These are phyloP conservation scores for Chytriomyces sp. DNA, from an alignment of 192 early-diverging fungal genomes.

Conservation along the genomic window DNA sequence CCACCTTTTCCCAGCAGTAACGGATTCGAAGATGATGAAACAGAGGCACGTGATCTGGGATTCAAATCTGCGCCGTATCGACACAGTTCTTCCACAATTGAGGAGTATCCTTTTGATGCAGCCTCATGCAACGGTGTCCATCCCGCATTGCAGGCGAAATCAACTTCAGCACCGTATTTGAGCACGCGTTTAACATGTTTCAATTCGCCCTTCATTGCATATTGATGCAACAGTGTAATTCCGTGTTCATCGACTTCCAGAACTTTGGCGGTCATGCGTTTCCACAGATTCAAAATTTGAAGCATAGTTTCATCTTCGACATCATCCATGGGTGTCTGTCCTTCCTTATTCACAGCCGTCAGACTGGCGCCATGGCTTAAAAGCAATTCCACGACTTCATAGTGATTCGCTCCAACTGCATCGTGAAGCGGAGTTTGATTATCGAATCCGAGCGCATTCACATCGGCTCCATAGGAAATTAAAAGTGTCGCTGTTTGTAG, in stretches of 20 bases:
- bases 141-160: slow-evolving; percentile 44
- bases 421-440: slow-evolving; percentile 68
- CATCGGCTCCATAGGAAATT: slow-evolving; percentile 57
- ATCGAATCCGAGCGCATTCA: slow-evolving; percentile 53
- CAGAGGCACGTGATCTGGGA: slow-evolving; percentile 4
- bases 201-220: slow-evolving; percentile 42
- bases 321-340: slow-evolving; percentile 50
- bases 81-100: slow-evolving; percentile 45
- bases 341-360: slow-evolving; percentile 48
- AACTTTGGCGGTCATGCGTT: slow-evolving; percentile 44
- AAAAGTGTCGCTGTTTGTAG: slow-evolving; percentile 46
- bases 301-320: slow-evolving; percentile 42
- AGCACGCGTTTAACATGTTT: slow-evolving; percentile 38
- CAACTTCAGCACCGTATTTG: slow-evolving; percentile 56
- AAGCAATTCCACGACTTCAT: slow-evolving; percentile 55
- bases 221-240: slow-evolving; percentile 50
- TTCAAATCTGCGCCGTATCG: slow-evolving; percentile 55
- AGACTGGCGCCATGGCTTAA: slow-evolving; percentile 56
- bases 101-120: slow-evolving; percentile 37
- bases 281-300: slow-evolving; percentile 49
- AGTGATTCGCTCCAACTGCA: slow-evolving; percentile 53
- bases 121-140: slow-evolving; percentile 62
- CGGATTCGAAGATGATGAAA: not conserved
- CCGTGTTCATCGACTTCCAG: slow-evolving; percentile 44
- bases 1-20: not conserved